Conservation (phyloP, 1,139 yeast species). For the Yamadazyma pseudoaaseri region DNA sequence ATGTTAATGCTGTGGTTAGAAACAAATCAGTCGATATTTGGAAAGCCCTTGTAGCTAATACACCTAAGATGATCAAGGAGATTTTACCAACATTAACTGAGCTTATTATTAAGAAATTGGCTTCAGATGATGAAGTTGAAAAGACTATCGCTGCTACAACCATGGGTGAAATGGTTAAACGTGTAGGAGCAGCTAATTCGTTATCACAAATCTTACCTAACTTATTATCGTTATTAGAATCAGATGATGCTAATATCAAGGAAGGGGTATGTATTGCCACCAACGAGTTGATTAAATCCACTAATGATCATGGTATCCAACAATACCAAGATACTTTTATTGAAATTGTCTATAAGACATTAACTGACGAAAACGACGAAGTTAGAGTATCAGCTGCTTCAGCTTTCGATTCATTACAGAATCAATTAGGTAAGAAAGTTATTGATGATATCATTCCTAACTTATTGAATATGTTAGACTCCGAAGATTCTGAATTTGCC, state of each 20-base stretch:
- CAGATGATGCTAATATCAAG: slow-evolving; percentile 72
- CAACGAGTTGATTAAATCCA: slow-evolving; percentile 77
- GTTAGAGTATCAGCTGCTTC: slow-evolving; percentile 91
- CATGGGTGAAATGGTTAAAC: slow-evolving; percentile 89
- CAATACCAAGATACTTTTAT: slow-evolving; percentile 72
- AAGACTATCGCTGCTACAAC: slow-evolving; percentile 92
- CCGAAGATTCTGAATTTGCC: slow-evolving; percentile 65
- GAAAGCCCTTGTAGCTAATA: slow-evolving; percentile 94
- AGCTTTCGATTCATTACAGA: slow-evolving; percentile 86
- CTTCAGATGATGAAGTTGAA: slow-evolving; percentile 74
- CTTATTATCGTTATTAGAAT: slow-evolving; percentile 61
- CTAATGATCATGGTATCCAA: slow-evolving; percentile 59
- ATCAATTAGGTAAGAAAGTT: slow-evolving; percentile 77
- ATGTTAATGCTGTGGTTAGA: slow-evolving; percentile 83
- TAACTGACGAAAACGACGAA: slow-evolving; percentile 67
- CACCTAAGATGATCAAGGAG: slow-evolving; percentile 95
- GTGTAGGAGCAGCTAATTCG: slow-evolving; percentile 85
- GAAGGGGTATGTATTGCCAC: slow-evolving; percentile 97
- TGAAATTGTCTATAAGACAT: slow-evolving; percentile 71
- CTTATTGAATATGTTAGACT: slow-evolving; percentile 68
- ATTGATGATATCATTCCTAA: slow-evolving; percentile 88
- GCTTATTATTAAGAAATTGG: slow-evolving; percentile 77
- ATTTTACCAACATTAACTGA: slow-evolving; percentile 81
- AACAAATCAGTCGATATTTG: slow-evolving; percentile 93
- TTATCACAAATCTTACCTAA: slow-evolving; percentile 84